Evolutionary conservation across 257 asterid genomes (phyloP).

Genomic region (Leptodermis oblonga): DNA sequence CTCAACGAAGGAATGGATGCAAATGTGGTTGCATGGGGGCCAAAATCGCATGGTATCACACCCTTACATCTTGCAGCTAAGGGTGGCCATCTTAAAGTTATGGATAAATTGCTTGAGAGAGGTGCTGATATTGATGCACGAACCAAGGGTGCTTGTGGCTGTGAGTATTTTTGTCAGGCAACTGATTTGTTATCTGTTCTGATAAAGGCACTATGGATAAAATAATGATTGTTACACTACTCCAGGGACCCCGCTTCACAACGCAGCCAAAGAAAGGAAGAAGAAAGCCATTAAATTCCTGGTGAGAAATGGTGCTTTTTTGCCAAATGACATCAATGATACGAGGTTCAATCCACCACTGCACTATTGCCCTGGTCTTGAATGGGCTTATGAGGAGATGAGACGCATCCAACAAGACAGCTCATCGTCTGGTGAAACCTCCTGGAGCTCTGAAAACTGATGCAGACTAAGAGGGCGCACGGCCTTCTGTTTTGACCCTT

Average conservation of each 20-base stretch:
- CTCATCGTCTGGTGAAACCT: conserved; percentile 70
- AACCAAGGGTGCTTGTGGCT: conserved; percentile 95
- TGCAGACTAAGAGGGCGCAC: not conserved
- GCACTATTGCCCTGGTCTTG: conserved; percentile 96
- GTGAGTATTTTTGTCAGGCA: conserved; percentile 35
- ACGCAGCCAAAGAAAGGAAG: conserved; percentile 91
- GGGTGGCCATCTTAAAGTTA: conserved; percentile 85
- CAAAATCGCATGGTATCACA: conserved; percentile 83
- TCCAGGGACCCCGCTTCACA: conserved; percentile 98
- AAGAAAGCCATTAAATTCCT: conserved; percentile 74
- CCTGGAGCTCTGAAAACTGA: conserved; percentile 72
- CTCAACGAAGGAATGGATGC: conserved; percentile 83
- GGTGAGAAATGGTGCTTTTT: conserved; percentile 84
- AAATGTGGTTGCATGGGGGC: conserved; percentile 90
- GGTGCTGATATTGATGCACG: conserved; percentile 98
- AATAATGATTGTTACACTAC: not conserved
- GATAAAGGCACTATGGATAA: not conserved
- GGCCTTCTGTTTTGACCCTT: too few relatives aligned
- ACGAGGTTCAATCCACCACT: conserved; percentile 96
- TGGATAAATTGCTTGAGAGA: conserved; percentile 80
- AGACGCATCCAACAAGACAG: conserved; percentile 58
- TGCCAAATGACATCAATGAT: conserved; percentile 79
- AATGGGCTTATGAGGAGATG: conserved; percentile 94
- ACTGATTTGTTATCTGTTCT: not conserved
- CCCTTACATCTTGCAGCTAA: conserved; percentile 99